Conservation (phyloP, 2,329 filamentous ascomycete species). For the Penicillium sp. region DNA sequence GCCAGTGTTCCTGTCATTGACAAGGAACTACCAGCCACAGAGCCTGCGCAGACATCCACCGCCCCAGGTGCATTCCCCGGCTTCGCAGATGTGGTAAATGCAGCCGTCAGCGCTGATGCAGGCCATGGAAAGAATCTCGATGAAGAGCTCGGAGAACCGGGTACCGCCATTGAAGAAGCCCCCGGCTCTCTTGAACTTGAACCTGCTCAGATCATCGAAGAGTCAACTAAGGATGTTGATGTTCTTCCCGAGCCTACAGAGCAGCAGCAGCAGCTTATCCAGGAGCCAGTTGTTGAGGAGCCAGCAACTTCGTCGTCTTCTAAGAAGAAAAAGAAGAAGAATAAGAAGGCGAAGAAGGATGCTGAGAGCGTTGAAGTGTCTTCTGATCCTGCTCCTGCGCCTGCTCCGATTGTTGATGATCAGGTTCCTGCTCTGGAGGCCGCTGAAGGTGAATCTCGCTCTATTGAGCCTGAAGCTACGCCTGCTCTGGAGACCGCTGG, state of each 20-base stretch:
- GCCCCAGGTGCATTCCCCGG: constrained; percentile 2
- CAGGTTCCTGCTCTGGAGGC: constrained; percentile 7
- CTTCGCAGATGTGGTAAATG: constrained; percentile 24
- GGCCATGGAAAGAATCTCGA: constrained; percentile 10
- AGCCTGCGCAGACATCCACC: background rate
- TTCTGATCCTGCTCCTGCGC: constrained; percentile 15
- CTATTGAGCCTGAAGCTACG: constrained; percentile 7
- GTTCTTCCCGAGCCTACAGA: constrained; percentile 6
- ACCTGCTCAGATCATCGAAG: constrained; percentile 1
- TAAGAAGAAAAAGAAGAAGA: constrained; percentile 41
- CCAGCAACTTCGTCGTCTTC: constrained; percentile 20
- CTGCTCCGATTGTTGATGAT: constrained; percentile 14
- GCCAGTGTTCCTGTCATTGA: too few relatives aligned
- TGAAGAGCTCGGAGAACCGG: constrained; percentile 15
- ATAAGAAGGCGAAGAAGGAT: constrained; percentile 39
- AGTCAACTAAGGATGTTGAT: constrained; percentile 14
- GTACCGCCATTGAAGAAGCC: constrained; percentile 18
- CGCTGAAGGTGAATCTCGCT: background rate
- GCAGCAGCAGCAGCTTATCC: too few relatives aligned
- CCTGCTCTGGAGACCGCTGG: background rate
- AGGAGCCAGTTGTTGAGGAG: constrained; percentile 20
- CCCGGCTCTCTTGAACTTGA: background rate
- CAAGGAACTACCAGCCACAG: background rate
- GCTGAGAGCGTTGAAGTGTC: constrained; percentile 19
- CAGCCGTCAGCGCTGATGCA: constrained; percentile 20